phyloP scores from a whole-genome alignment of 371 early-diverging fungal genomes.

The Zopfochytrium polystomum region DNA sequence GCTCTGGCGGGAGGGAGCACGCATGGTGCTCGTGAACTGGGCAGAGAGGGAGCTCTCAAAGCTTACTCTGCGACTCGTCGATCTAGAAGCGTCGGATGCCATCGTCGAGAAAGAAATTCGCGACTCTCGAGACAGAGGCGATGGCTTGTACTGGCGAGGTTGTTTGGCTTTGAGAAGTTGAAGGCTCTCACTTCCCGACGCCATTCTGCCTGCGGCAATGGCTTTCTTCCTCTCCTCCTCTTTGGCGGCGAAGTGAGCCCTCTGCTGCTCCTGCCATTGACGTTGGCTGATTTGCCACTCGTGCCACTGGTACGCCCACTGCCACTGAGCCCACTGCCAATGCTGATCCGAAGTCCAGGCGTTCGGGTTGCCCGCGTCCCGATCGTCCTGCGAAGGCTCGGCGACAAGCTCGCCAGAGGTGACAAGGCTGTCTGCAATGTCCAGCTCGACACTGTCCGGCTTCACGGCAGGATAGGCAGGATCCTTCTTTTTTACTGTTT shows the following conservation, averaged over 20 bases:
- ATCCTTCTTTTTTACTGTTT: not conserved
- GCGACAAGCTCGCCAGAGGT: not conserved
- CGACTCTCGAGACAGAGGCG: not conserved
- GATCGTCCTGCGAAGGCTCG: not conserved
- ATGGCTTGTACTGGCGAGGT: not conserved
- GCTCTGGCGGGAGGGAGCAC: not conserved
- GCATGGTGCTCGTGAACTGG: not conserved
- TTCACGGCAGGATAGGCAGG: not conserved
- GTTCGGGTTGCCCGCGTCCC: too few relatives aligned
- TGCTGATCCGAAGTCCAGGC: constrained; percentile 16
- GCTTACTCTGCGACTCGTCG: constrained; percentile 5
- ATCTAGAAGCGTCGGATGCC: not conserved
- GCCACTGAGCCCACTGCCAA: constrained; percentile 22
- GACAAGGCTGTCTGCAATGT: not conserved
- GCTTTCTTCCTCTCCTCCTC: constrained; percentile 16
- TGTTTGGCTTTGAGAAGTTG: not conserved
- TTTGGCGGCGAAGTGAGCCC: constrained; percentile 15
- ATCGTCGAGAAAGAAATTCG: not conserved
- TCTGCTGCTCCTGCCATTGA: constrained; percentile 22
- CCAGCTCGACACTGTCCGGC: not conserved
- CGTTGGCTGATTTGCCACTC: constrained; percentile 22
- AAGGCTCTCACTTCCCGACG: not conserved
- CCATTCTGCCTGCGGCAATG: not conserved
- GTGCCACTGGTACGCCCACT: constrained; percentile 22
- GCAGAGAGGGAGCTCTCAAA: constrained; percentile 1